These are phyloP conservation scores for Naganishia sp. DNA, from an alignment of 1,284 basidiomycete species.

Conservation along the genomic window DNA sequence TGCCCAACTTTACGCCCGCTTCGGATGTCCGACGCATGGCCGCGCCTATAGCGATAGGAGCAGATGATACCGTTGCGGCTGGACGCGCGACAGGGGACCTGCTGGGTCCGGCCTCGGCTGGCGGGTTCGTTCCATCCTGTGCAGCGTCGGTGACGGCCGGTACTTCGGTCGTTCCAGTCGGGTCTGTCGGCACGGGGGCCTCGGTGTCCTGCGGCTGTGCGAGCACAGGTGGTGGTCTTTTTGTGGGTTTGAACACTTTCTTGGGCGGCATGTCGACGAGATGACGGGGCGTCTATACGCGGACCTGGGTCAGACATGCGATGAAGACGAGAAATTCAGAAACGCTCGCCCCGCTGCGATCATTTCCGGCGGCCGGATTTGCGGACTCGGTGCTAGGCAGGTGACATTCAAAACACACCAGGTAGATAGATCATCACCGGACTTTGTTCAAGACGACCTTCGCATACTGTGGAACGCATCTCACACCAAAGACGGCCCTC, in stretches of 20 bases:
- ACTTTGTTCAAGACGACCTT: too few relatives aligned
- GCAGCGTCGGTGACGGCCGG: background rate
- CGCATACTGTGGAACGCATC: too few relatives aligned
- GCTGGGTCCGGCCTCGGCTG: slow-evolving; percentile 2
- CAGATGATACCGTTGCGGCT: slow-evolving; percentile 16
- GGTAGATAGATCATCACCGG: too few relatives aligned
- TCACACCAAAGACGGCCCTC: too few relatives aligned
- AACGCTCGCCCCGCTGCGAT: background rate
- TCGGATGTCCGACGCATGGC: slow-evolving; percentile 13
- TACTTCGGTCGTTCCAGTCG: background rate
- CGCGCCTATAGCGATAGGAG: slow-evolving; percentile 25
- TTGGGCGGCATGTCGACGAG: slow-evolving; percentile 12
- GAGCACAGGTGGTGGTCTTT: slow-evolving; percentile 16
- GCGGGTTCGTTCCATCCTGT: background rate
- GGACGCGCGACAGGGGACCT: slow-evolving; percentile 1
- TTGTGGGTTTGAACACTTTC: slow-evolving; percentile 22
- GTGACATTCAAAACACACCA: too few relatives aligned
- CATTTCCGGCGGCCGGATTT: too few relatives aligned
- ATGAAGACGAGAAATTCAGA: slow-evolving; percentile 14
- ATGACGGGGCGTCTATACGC: background rate
- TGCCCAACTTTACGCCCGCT: background rate
- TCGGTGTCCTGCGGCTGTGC: slow-evolving; percentile 2
- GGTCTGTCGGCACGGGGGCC: background rate
- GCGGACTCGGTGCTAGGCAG: too few relatives aligned
- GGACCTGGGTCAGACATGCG: too few relatives aligned